phyloP scores from a whole-genome alignment of 2,329 filamentous ascomycete species.

The Colletotrichum scovillei region DNA sequence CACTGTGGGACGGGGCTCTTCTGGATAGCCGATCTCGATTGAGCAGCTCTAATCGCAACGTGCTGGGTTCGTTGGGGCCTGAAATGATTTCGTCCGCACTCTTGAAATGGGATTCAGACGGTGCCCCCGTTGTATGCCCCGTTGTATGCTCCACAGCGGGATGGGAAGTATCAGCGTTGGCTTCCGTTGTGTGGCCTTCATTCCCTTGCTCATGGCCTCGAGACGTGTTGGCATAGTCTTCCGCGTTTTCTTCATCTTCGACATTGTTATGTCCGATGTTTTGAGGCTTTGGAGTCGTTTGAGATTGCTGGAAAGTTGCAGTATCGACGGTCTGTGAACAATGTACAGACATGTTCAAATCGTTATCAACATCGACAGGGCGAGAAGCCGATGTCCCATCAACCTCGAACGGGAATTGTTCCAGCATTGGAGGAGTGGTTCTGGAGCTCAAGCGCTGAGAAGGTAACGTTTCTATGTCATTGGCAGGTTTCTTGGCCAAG shows the following conservation, averaged over 20 bases:
- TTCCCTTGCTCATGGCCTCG: not conserved
- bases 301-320: too few species aligned
- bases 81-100: not conserved
- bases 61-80: not conserved
- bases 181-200: not conserved
- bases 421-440: not conserved
- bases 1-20: conserved; percentile 3
- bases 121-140: not conserved
- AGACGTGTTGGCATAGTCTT: not conserved
- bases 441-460: not conserved
- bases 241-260: not conserved
- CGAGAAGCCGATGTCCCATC: not conserved
- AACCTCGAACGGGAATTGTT: conserved; percentile 12
- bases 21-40: not conserved
- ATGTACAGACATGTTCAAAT: not conserved
- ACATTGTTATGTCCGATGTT: too few species aligned
- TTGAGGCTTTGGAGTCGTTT: not conserved
- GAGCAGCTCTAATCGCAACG: not conserved
- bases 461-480: conserved; percentile 1
- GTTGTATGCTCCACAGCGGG: not conserved
- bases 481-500: not conserved
- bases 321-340: not conserved
- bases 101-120: not conserved
- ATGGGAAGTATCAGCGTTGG: not conserved
- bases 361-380: too few species aligned